Evolutionary conservation across 345 rosid species (phyloP).

Genomic region (Linum usitatissimum): DNA sequence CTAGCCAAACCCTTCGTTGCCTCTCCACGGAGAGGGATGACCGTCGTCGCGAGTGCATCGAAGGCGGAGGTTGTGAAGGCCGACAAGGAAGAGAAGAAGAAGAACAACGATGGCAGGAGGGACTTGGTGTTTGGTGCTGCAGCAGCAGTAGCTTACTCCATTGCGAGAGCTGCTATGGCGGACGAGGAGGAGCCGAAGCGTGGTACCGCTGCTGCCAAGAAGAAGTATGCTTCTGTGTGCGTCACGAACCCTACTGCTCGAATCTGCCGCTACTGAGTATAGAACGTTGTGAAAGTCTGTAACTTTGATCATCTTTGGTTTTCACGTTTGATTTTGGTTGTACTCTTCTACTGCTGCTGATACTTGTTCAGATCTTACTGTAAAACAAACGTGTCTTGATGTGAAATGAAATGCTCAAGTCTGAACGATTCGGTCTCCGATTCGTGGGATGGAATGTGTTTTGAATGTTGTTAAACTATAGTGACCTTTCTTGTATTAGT

Average conservation of each 20-base stretch:
- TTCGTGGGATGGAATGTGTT: too few relatives aligned
- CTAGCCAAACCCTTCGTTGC: constrained; percentile 10
- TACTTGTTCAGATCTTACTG: too few relatives aligned
- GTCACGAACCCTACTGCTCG: constrained; percentile 57
- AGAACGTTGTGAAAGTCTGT: background rate
- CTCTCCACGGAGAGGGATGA: constrained; percentile 13
- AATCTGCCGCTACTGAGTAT: constrained; percentile 40
- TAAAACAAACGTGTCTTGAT: too few relatives aligned
- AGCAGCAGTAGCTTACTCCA: constrained; percentile 28
- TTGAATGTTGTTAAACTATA: too few relatives aligned
- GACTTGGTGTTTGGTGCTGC: constrained; percentile 50
- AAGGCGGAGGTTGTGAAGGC: constrained; percentile 15
- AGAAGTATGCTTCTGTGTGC: constrained; percentile 44
- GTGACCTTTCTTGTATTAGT: too few relatives aligned
- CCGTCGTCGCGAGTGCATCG: constrained; percentile 14
- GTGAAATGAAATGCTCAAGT: too few relatives aligned
- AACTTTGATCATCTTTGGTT: background rate
- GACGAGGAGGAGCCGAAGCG: constrained; percentile 27
- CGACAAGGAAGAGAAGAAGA: constrained; percentile 6
- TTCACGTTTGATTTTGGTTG: background rate
- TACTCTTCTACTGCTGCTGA: too few relatives aligned
- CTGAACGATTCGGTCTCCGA: too few relatives aligned
- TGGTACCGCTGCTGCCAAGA: constrained; percentile 42
- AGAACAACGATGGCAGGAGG: constrained; percentile 38
- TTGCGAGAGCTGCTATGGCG: constrained; percentile 38